These are phyloP conservation scores for Rhododendron vialii DNA, from an alignment of 148 eudicot genomes.

Conservation along the genomic window DNA sequence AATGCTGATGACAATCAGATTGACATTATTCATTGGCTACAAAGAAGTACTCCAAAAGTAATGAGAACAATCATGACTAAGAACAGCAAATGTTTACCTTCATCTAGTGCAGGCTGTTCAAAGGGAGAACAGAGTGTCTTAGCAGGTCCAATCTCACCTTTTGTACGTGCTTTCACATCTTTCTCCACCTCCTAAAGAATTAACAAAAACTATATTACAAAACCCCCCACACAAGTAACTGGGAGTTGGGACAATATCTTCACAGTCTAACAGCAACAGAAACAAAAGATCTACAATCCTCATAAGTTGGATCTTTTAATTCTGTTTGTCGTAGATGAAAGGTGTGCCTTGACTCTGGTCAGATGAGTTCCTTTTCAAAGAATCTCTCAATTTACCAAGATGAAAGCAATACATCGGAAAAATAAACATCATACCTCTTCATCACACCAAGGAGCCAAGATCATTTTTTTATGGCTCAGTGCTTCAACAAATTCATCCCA, in stretches of 20 bases:
- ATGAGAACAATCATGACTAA: not conserved
- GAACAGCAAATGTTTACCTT: constrained; percentile 44
- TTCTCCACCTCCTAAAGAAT: constrained; percentile 81
- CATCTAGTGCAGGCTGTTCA: constrained; percentile 80
- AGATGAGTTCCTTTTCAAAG: not conserved
- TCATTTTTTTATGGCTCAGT: constrained; percentile 76
- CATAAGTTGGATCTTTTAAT: not conserved
- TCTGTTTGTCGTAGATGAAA: not conserved
- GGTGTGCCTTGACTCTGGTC: not conserved
- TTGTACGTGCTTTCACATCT: constrained; percentile 84
- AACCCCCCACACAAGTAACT: not conserved
- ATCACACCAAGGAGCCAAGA: constrained; percentile 98
- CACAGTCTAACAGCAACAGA: not conserved
- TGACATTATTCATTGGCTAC: not conserved
- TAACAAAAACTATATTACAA: not conserved
- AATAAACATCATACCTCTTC: constrained; percentile 67
- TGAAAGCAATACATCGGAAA: not conserved
- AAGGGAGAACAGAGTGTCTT: constrained; percentile 92
- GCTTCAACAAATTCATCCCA: constrained; percentile 97
- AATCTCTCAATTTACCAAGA: not conserved
- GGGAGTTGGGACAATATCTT: not conserved
- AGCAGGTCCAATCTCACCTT: constrained; percentile 94
- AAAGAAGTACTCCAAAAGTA: not conserved
- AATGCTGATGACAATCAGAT: not conserved
- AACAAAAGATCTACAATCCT: not conserved